These are phyloP conservation scores for Rutstroemia sp. DNA, from an alignment of 2,329 filamentous ascomycete species.

Conservation along the genomic window DNA sequence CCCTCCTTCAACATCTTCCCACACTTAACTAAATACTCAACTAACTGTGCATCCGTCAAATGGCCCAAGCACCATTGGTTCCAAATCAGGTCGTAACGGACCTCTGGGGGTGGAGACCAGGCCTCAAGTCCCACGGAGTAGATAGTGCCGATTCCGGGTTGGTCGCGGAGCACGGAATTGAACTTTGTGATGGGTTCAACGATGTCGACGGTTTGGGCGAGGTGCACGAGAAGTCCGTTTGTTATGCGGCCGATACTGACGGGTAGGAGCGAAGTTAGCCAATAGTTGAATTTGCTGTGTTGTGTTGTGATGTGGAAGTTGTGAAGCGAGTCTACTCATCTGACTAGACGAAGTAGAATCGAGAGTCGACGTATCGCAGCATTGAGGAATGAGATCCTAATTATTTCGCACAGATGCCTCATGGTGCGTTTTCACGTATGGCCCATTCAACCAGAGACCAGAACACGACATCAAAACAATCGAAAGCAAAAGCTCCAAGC, in stretches of 20 bases:
- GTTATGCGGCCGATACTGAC: slow-evolving; percentile 75
- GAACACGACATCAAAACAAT: background rate
- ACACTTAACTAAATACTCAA: slow-evolving; percentile 59
- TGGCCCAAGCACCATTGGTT: slow-evolving; percentile 87
- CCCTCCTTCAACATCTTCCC: slow-evolving; percentile 42
- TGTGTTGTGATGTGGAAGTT: no score
- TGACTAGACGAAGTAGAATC: no score
- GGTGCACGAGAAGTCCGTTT: slow-evolving; percentile 61
- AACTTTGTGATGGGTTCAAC: slow-evolving; percentile 83
- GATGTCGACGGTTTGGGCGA: slow-evolving; percentile 69
- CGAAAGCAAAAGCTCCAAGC: background rate
- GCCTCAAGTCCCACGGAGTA: slow-evolving; percentile 68
- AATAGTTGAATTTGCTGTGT: background rate
- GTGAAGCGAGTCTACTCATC: no score
- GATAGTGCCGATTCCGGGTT: slow-evolving; percentile 53
- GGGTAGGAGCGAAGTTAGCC: background rate
- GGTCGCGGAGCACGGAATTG: slow-evolving; percentile 52
- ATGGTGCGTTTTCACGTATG: no score
- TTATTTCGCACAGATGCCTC: no score
- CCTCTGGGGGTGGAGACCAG: slow-evolving; percentile 46
- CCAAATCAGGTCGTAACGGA: slow-evolving; percentile 75
- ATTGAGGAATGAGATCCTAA: no score
- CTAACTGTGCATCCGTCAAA: slow-evolving; percentile 66
- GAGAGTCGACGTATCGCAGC: no score
- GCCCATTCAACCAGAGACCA: no score